Evolutionary conservation across 73 alveolate species (phyloP).

Genomic region (Urostyla sp.): DNA sequence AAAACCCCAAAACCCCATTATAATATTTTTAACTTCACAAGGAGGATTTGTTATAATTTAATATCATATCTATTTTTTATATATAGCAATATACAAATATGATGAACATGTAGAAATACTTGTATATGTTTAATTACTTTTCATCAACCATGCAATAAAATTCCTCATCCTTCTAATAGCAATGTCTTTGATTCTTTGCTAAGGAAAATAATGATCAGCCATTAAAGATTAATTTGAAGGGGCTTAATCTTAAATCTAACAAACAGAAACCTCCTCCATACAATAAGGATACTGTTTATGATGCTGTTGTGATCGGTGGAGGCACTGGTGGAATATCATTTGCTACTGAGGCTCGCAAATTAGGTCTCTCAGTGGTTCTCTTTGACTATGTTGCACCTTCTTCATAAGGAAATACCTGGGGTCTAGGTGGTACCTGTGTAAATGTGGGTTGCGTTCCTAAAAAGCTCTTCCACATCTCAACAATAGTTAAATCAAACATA

Average conservation of each 20-base stretch:
- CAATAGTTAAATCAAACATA: slow-evolving; percentile 65
- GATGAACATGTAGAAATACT: not conserved
- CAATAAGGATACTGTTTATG: slow-evolving; percentile 64
- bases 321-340: slow-evolving; percentile 87
- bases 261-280: slow-evolving; percentile 27
- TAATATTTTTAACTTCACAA: too few species aligned
- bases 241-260: not conserved
- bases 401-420: slow-evolving; percentile 76
- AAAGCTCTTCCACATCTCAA: slow-evolving; percentile 84
- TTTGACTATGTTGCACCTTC: slow-evolving; percentile 87
- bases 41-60: not conserved
- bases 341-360: slow-evolving; percentile 80
- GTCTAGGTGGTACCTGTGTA: slow-evolving; percentile 90
- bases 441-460: slow-evolving; percentile 91
- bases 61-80: too few species aligned
- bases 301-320: slow-evolving; percentile 84
- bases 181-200: not conserved
- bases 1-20: not conserved
- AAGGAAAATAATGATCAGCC: not conserved
- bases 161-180: not conserved
- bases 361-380: slow-evolving; percentile 69
- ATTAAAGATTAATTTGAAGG: not conserved
- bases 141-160: not conserved
- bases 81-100: too few species aligned
- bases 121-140: too few species aligned